phyloP scores from a whole-genome alignment of 495 filamentous ascomycete genomes.

The Acidiella bohemica region DNA sequence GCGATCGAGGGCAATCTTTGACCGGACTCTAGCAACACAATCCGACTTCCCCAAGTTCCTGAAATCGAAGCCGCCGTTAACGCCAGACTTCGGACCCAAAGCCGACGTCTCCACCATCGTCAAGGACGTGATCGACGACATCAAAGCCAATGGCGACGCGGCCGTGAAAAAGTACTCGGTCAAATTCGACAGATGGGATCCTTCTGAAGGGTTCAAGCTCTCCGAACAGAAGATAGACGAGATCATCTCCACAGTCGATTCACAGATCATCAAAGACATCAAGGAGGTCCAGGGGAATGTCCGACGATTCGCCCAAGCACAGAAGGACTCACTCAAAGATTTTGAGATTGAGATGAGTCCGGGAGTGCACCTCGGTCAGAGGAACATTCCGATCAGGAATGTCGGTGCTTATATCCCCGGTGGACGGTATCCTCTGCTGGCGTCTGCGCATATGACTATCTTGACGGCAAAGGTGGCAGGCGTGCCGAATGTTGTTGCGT shows the following conservation, averaged over 20 bases:
- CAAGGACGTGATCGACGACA: slow-evolving; percentile 36
- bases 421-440: slow-evolving; percentile 41
- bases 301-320: slow-evolving; percentile 36
- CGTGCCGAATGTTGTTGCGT: slow-evolving; percentile 36
- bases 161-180: slow-evolving; percentile 39
- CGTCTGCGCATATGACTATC: slow-evolving; percentile 46
- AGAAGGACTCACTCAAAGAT: slow-evolving; percentile 28
- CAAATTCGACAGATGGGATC: slow-evolving; percentile 44
- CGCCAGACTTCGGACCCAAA: slow-evolving; percentile 3
- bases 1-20: no score
- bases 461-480: slow-evolving; percentile 44
- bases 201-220: slow-evolving; percentile 33
- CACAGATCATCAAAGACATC: slow-evolving; percentile 39
- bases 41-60: slow-evolving; percentile 5
- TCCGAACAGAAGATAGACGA: slow-evolving; percentile 27
- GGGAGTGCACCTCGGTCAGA: slow-evolving; percentile 11
- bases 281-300: slow-evolving; percentile 40
- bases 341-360: slow-evolving; percentile 15
- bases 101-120: slow-evolving; percentile 26
- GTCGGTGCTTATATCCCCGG: slow-evolving; percentile 35
- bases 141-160: slow-evolving; percentile 34
- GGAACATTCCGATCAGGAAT: slow-evolving; percentile 2
- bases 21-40: not conserved
- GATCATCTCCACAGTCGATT: slow-evolving; percentile 27
- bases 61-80: not conserved